Percentiles rank a stretch among this genome's conserved stretches.
These are phyloP conservation scores for Capsella rubella DNA, from an alignment of 441 rosid species.

Conservation along the genomic window DNA sequence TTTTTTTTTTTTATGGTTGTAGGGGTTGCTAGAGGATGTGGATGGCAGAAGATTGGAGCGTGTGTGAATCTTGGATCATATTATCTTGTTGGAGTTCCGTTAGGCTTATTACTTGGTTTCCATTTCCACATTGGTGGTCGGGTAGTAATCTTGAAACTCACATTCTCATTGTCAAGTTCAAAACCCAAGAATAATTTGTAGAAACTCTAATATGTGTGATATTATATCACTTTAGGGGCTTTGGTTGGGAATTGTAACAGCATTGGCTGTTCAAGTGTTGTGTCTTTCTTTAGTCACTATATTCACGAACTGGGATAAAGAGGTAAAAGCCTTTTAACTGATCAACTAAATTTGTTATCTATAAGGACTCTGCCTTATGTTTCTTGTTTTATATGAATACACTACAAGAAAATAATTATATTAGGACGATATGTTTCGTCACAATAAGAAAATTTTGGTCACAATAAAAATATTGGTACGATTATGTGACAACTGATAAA, in stretches of 20 bases:
- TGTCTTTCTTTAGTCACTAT: slow-evolving; percentile 43
- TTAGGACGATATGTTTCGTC: too few species aligned
- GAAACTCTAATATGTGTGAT: not conserved
- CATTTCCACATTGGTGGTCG: slow-evolving; percentile 44
- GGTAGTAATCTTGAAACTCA: slow-evolving; percentile 12
- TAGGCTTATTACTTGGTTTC: slow-evolving; percentile 54
- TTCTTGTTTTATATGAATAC: too few species aligned
- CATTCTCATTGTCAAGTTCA: not conserved
- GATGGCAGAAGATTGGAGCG: slow-evolving; percentile 67
- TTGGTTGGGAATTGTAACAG: slow-evolving; percentile 61
- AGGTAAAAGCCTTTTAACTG: slow-evolving; percentile 16
- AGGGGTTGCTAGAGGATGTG: slow-evolving; percentile 79
- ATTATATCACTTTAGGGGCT: slow-evolving; percentile 50
- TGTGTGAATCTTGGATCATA: slow-evolving; percentile 61
- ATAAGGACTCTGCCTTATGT: not conserved
- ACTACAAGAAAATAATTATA: too few species aligned
- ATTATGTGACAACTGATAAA: too few species aligned
- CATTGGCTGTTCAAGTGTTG: slow-evolving; percentile 50
- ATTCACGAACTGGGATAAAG: slow-evolving; percentile 39
- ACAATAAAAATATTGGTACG: too few species aligned
- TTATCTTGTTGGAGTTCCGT: slow-evolving; percentile 59
- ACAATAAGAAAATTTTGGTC: too few species aligned
- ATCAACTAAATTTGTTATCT: not conserved
- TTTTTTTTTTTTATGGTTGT: not conserved
- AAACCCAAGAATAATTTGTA: not conserved